These are phyloP conservation scores for Kwoniella sp. DNA, from an alignment of 768 basidiomycete species.

Conservation along the genomic window DNA sequence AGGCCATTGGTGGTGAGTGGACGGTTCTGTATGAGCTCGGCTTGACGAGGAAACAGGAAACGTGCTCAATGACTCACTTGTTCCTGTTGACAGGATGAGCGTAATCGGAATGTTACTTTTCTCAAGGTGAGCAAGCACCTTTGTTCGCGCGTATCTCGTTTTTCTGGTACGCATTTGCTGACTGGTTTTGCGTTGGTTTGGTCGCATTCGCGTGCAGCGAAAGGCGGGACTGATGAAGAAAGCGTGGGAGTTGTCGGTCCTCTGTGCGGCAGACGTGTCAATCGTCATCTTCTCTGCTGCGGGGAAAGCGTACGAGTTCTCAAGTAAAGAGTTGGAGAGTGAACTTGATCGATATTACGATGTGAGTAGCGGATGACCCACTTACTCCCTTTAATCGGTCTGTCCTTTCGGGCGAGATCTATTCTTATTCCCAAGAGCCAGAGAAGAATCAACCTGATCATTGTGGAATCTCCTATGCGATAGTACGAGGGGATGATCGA, in stretches of 20 bases:
- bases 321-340: slow-evolving; percentile 46
- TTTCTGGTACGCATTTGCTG: too few species aligned
- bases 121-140: slow-evolving; percentile 39
- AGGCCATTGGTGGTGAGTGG: slow-evolving; percentile 50
- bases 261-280: slow-evolving; percentile 54
- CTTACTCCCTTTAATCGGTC: background rate
- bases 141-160: too few species aligned
- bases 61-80: background rate
- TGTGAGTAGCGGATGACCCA: slow-evolving; percentile 32
- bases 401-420: background rate
- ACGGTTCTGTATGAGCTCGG: too few species aligned
- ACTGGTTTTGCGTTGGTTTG: background rate
- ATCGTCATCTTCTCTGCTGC: slow-evolving; percentile 51
- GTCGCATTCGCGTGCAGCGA: slow-evolving; percentile 24
- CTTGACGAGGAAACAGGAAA: background rate
- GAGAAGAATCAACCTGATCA: too few species aligned
- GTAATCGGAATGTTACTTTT: slow-evolving; percentile 56
- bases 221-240: slow-evolving; percentile 57
- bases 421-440: background rate
- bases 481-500: slow-evolving; percentile 55
- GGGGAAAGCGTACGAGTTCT: slow-evolving; percentile 54
- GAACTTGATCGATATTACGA: slow-evolving; percentile 52
- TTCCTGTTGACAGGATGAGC: slow-evolving; percentile 43
- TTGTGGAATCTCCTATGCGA: too few species aligned
- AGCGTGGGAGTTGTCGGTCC: slow-evolving; percentile 55